Percentiles rank a stretch among this genome's conserved stretches.
These are phyloP conservation scores for Citrullus colocynthis DNA, from an alignment of 306 rosid genomes.

Conservation along the genomic window DNA sequence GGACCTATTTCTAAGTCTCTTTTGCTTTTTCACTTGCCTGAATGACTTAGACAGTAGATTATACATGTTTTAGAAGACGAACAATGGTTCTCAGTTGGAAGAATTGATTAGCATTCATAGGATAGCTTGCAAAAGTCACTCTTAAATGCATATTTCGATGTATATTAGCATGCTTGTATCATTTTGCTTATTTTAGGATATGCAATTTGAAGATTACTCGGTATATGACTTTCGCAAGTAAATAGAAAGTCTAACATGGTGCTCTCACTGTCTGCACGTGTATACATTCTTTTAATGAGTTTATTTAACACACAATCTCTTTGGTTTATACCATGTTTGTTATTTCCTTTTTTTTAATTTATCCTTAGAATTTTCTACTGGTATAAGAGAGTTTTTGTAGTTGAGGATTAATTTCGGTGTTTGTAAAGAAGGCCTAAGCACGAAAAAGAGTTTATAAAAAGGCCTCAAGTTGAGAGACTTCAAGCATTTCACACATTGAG, in stretches of 20 bases:
- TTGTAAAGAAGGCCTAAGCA: background rate
- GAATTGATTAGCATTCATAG: background rate
- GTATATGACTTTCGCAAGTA: background rate
- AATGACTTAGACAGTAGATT: background rate
- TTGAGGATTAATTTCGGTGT: background rate
- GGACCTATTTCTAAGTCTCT: background rate
- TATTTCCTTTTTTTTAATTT: background rate
- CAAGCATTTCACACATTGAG: background rate
- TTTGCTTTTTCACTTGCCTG: background rate
- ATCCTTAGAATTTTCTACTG: background rate
- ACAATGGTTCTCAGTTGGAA: background rate
- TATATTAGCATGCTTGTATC: background rate
- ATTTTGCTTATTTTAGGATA: background rate
- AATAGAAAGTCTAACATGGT: background rate
- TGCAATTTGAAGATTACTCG: background rate
- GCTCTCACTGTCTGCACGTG: background rate
- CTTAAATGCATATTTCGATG: background rate
- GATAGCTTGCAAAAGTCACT: background rate
- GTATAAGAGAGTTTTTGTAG: background rate
- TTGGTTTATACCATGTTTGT: background rate
- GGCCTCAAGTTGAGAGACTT: background rate
- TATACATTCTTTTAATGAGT: too few relatives aligned
- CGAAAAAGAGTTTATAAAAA: background rate
- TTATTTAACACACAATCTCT: background rate
- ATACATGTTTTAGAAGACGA: background rate